Conservation (phyloP, 352 stramenopile species). For the Phytophthora rubi region DNA sequence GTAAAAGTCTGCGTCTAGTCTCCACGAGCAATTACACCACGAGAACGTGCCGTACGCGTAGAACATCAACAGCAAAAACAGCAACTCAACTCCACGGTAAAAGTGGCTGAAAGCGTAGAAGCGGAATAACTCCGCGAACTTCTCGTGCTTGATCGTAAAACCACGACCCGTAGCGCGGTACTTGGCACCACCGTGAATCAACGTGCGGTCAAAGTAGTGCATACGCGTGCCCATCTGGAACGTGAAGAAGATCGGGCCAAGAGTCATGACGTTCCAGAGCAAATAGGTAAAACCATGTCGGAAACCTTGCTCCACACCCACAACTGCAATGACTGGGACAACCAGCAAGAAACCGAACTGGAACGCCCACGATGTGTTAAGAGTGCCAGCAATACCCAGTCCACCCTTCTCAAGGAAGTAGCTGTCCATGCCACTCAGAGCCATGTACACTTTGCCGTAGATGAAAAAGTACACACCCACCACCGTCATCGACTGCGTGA, state of each 20-base stretch:
- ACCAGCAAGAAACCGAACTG: slow-evolving; percentile 97
- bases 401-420: slow-evolving; percentile 92
- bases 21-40: slow-evolving; percentile 90
- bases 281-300: slow-evolving; percentile 92
- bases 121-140: slow-evolving; percentile 97
- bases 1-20: slow-evolving; percentile 73
- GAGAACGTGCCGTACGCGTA: slow-evolving; percentile 94
- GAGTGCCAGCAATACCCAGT: slow-evolving; percentile 94
- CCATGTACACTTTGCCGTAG: slow-evolving; percentile 97
- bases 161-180: slow-evolving; percentile 98
- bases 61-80: slow-evolving; percentile 84
- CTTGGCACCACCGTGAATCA: slow-evolving; percentile 97
- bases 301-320: slow-evolving; percentile 97
- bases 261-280: slow-evolving; percentile 95
- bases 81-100: slow-evolving; percentile 97
- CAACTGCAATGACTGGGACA: slow-evolving; percentile 96
- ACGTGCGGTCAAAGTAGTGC: slow-evolving; percentile 98
- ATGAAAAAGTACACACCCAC: slow-evolving; percentile 98
- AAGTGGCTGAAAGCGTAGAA: slow-evolving; percentile 99
- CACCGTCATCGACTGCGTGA: slow-evolving; percentile 97
- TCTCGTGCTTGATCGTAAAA: slow-evolving; percentile 99
- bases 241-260: slow-evolving; percentile 99
- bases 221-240: slow-evolving; percentile 99
- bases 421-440: slow-evolving; percentile 92
- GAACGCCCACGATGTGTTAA: slow-evolving; percentile 97